phyloP scores from a whole-genome alignment of 2,329 filamentous ascomycete species.

The Cladophialophora exuberans region DNA sequence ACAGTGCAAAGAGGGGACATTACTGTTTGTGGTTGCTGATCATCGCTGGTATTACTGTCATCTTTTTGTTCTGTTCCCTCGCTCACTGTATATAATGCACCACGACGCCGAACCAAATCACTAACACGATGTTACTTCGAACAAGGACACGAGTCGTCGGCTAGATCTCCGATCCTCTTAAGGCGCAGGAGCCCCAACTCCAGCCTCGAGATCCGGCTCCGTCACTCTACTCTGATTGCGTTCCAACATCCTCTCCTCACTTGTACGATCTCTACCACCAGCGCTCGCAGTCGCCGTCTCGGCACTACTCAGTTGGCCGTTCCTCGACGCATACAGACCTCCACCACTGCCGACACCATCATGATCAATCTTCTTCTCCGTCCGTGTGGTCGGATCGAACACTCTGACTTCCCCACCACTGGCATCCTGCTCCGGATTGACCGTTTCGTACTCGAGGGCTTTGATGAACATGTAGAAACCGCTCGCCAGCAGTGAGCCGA shows the following conservation, averaged over 20 bases:
- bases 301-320: background rate
- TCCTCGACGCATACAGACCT: background rate
- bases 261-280: background rate
- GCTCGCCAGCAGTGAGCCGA: conserved; percentile 51
- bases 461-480: conserved; percentile 53
- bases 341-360: background rate
- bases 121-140: no score
- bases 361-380: background rate
- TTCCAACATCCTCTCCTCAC: background rate
- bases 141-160: no score
- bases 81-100: no score
- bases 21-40: no score
- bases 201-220: conserved; percentile 15
- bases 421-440: conserved; percentile 49
- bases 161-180: no score
- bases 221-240: background rate
- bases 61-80: no score
- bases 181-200: background rate
- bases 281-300: background rate
- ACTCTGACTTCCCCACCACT: background rate
- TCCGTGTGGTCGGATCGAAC: background rate
- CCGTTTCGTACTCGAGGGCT: conserved; percentile 46
- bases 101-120: no score
- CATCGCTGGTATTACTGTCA: no score
- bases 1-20: no score